Evolutionary conservation across 177 flowering plant species (phyloP).

Genomic region (Tripterygium wilfordii): DNA sequence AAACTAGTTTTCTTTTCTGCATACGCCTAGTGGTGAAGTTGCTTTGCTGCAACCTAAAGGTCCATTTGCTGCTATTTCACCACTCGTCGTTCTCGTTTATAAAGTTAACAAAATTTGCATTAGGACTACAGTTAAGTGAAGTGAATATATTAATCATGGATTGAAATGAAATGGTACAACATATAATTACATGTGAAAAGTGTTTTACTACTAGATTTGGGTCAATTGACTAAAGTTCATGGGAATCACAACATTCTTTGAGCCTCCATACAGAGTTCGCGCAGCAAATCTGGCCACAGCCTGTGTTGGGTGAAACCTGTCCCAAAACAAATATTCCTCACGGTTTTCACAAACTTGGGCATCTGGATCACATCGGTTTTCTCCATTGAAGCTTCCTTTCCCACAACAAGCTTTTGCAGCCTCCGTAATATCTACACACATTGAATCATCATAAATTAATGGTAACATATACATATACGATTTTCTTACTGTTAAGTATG

Average conservation of each 20-base stretch:
- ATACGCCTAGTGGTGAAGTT: too few species aligned
- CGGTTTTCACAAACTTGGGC: constrained; percentile 18
- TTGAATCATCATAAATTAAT: background rate
- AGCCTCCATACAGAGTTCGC: constrained; percentile 17
- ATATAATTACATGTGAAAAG: too few species aligned
- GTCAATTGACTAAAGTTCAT: constrained; percentile 17
- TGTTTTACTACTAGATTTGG: background rate
- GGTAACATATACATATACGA: background rate
- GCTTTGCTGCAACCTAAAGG: too few species aligned
- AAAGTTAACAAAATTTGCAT: too few species aligned
- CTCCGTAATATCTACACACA: constrained; percentile 12
- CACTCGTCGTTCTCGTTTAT: too few species aligned
- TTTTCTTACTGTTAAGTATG: too few species aligned
- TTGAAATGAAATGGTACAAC: too few species aligned
- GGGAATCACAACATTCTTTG: constrained; percentile 15
- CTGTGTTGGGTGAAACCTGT: constrained; percentile 34
- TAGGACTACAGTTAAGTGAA: too few species aligned
- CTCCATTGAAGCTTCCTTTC: constrained; percentile 21
- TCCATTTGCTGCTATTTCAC: too few species aligned
- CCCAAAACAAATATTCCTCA: constrained; percentile 33
- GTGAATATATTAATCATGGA: too few species aligned
- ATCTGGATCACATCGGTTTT: constrained; percentile 7
- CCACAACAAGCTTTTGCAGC: constrained; percentile 31
- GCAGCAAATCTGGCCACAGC: constrained; percentile 25
- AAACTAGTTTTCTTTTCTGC: too few species aligned